Percentiles rank a stretch among this genome's conserved stretches.
Conservation (phyloP, 306 rosid species). For the Cicer cuneatum region DNA sequence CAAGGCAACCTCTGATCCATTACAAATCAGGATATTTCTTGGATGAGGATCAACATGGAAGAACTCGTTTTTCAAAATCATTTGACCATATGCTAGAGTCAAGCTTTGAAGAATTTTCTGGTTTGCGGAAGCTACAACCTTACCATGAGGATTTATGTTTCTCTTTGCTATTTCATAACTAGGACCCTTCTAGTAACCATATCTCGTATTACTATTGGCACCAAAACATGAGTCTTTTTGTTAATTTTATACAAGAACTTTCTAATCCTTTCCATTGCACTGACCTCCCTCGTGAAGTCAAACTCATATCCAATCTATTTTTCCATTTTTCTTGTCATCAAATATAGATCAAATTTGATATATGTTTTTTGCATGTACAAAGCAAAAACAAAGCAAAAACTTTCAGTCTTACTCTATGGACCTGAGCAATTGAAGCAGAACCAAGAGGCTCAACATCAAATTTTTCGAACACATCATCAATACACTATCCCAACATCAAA, state of each 20-base stretch:
- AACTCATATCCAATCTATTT: no score
- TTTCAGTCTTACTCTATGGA: conserved; percentile 83
- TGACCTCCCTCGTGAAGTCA: conserved; percentile 85
- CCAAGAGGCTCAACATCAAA: conserved; percentile 81
- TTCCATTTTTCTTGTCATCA: conserved; percentile 91
- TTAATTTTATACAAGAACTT: conserved; percentile 62
- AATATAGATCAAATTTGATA: conserved; percentile 83
- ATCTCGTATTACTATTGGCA: conserved; percentile 66
- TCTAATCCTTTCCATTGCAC: conserved; percentile 75
- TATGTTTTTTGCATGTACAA: conserved; percentile 87
- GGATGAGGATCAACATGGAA: conserved; percentile 99
- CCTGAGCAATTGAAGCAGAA: conserved; percentile 97
- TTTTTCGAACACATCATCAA: conserved; percentile 69
- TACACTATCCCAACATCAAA: conserved; percentile 62
- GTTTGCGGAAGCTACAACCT: conserved; percentile 74
- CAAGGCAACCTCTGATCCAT: conserved; percentile 91
- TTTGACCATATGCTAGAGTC: no score
- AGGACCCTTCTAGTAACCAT: conserved; percentile 81
- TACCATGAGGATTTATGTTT: conserved; percentile 77
- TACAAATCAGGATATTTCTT: conserved; percentile 86
- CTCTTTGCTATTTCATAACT: conserved; percentile 83
- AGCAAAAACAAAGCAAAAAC: no score
- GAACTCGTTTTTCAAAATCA: conserved; percentile 90
- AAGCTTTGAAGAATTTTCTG: conserved; percentile 86
- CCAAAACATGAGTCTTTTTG: no score